Conservation (phyloP, 345 rosid genomes). For the Lumnitzera littorea region DNA sequence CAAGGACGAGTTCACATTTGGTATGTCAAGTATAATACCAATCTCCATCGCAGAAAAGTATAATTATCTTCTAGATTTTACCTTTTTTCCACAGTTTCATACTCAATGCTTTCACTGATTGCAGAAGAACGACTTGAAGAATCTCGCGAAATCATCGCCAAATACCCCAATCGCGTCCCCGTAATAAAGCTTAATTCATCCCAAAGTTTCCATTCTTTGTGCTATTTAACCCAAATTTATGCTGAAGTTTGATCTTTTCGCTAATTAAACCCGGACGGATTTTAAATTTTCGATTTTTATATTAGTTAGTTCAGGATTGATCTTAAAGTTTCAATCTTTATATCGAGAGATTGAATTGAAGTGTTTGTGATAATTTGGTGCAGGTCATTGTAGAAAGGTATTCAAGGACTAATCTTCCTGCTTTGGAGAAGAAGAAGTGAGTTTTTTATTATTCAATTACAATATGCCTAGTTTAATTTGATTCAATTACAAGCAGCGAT, state of each 20-base stretch:
- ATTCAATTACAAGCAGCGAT: too few relatives aligned
- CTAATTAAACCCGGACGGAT: too few relatives aligned
- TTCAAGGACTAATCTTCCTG: slow-evolving; percentile 63
- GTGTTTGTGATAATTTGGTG: neutral
- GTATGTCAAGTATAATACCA: slow-evolving; percentile 16
- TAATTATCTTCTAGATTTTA: neutral
- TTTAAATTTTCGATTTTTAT: too few relatives aligned
- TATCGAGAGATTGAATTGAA: too few relatives aligned
- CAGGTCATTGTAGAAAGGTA: slow-evolving; percentile 79
- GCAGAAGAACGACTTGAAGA: slow-evolving; percentile 56
- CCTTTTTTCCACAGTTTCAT: neutral
- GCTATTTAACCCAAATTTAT: neutral
- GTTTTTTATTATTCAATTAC: slow-evolving; percentile 5
- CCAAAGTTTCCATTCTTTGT: neutral
- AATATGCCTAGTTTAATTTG: too few relatives aligned
- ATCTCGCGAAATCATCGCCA: slow-evolving; percentile 44
- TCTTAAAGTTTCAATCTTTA: too few relatives aligned
- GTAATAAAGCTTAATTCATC: slow-evolving; percentile 19
- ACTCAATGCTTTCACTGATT: neutral
- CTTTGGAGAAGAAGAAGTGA: slow-evolving; percentile 76
- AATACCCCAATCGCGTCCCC: slow-evolving; percentile 58
- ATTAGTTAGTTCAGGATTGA: too few relatives aligned
- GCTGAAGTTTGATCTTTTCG: neutral
- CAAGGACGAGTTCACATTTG: slow-evolving; percentile 53
- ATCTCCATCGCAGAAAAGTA: neutral